Evolutionary conservation across 2,329 filamentous ascomycete species (phyloP).

Genomic region (Pseudocercospora fijiensis): DNA sequence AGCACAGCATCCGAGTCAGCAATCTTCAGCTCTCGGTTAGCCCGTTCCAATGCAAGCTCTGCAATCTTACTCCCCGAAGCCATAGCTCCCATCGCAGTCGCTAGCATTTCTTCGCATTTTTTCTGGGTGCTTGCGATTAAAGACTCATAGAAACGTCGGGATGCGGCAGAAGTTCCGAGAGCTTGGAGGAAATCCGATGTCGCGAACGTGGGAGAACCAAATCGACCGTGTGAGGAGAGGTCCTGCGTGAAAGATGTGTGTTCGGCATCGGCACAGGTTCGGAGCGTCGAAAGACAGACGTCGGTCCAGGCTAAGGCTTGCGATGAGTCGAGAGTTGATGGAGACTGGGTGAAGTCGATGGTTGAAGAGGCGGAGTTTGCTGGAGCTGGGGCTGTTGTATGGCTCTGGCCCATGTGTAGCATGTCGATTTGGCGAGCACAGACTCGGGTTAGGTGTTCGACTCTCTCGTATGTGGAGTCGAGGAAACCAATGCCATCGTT

Average conservation of each 20-base stretch:
- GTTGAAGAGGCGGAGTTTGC: background rate
- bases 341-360: constrained; percentile 10
- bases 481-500: background rate
- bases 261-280: constrained; percentile 3
- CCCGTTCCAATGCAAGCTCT: background rate
- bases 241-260: constrained; percentile 13
- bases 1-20: background rate
- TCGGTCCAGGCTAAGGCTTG: constrained; percentile 10
- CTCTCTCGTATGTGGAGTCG: background rate
- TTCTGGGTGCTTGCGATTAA: background rate
- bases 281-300: background rate
- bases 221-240: constrained; percentile 13
- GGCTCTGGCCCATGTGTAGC: background rate
- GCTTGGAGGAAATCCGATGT: background rate
- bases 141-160: background rate
- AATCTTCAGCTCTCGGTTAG: background rate
- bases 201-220: constrained; percentile 7
- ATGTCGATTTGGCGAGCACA: constrained; percentile 11
- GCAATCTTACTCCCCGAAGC: constrained; percentile 1
- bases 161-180: constrained; percentile 3
- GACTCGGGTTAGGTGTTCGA: background rate
- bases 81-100: background rate
- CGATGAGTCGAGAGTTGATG: background rate
- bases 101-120: background rate
- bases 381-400: background rate